Conservation (phyloP, 345 rosid species). For the Carallia pectinifolia region DNA sequence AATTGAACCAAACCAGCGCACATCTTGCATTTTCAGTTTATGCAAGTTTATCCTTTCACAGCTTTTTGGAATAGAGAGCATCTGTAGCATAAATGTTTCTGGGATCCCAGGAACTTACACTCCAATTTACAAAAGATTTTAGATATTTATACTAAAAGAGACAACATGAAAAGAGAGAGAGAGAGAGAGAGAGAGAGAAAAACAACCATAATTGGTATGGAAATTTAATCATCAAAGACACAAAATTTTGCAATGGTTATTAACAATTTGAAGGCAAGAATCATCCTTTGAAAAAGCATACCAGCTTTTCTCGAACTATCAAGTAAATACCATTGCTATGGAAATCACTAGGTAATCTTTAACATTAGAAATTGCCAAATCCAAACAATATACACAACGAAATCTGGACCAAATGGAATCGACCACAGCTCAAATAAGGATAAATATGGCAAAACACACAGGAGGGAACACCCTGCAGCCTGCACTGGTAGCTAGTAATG, state of each 20-base stretch:
- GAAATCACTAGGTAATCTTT: background rate
- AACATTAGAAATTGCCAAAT: background rate
- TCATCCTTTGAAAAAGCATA: too few species aligned
- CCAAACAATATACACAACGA: background rate
- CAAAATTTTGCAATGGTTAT: too few species aligned
- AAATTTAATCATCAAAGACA: background rate
- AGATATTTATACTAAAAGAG: background rate
- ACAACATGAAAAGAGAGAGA: too few species aligned
- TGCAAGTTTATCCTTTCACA: too few species aligned
- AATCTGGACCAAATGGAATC: too few species aligned
- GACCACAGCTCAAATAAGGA: too few species aligned
- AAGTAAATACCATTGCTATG: too few species aligned
- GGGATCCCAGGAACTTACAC: background rate
- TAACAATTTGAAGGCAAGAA: too few species aligned
- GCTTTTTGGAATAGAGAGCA: background rate
- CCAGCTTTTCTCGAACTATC: too few species aligned
- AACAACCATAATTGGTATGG: background rate
- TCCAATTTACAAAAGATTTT: background rate
- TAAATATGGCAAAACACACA: background rate
- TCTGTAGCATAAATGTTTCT: background rate
- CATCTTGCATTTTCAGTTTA: background rate
- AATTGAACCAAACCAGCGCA: background rate
- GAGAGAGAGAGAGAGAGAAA: background rate
- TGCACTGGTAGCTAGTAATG: too few species aligned
- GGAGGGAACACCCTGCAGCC: background rate